Percentiles rank a stretch among this genome's conserved stretches.
Evolutionary conservation across 371 early-diverging fungal species (phyloP).

Genomic region (Mycotypha africana): DNA sequence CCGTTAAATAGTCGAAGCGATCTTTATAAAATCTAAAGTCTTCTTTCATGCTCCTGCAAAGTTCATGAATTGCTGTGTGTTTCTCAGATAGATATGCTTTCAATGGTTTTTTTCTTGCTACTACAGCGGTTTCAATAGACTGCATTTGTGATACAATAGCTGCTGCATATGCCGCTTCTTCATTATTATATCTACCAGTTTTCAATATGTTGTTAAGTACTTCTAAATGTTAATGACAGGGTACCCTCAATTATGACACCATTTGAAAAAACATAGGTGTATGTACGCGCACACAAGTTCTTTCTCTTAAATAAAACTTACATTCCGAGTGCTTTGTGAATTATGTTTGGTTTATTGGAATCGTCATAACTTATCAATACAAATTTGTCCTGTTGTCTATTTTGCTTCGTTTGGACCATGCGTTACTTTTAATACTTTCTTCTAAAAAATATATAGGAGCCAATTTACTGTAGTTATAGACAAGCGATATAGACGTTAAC

Average conservation of each 20-base stretch:
- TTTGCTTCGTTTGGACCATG: no score
- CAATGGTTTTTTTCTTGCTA: constrained; percentile 9
- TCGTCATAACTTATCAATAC: not conserved
- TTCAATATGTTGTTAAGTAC: not conserved
- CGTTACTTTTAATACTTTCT: no score
- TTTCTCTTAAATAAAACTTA: constrained; percentile 1
- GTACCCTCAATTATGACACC: no score
- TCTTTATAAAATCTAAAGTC: constrained; percentile 10
- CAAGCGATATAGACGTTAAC: no score
- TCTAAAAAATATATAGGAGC: no score
- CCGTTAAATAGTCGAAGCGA: constrained; percentile 9
- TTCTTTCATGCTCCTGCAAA: constrained; percentile 12
- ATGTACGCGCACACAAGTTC: no score
- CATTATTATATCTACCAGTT: constrained; percentile 12
- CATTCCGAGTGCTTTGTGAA: constrained; percentile 9
- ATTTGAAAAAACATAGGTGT: no score
- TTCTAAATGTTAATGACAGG: no score
- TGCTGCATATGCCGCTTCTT: constrained; percentile 17
- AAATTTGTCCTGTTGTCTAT: no score
- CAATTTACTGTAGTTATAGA: no score
- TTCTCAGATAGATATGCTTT: constrained; percentile 2
- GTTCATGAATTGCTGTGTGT: constrained; percentile 2
- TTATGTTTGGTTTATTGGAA: not conserved
- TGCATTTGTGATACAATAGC: constrained; percentile 14
- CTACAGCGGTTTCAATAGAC: constrained; percentile 9